phyloP scores from a whole-genome alignment of 2,329 filamentous ascomycete species.

The Furcasterigmium sp. region DNA sequence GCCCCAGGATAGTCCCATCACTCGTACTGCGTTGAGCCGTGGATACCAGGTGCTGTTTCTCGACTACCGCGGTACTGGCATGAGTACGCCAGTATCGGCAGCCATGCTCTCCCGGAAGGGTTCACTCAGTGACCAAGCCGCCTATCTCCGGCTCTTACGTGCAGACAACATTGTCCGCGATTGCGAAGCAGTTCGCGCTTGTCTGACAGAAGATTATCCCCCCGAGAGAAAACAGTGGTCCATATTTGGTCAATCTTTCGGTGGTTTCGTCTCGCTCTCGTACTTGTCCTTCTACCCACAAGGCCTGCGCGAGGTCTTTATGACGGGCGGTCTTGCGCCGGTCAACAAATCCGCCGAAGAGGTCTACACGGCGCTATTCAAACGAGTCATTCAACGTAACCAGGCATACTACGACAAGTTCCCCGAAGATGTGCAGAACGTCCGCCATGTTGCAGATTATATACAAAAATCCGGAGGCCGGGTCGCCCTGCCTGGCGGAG shows the following conservation, averaged over 20 bases:
- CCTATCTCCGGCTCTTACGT: constrained; percentile 78
- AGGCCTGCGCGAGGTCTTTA: constrained; percentile 75
- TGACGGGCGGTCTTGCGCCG: constrained; percentile 79
- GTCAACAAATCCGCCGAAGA: constrained; percentile 66
- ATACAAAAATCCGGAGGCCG: constrained; percentile 53
- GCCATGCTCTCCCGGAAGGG: constrained; percentile 58
- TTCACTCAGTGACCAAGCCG: constrained; percentile 61
- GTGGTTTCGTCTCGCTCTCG: constrained; percentile 78
- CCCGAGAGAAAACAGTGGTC: constrained; percentile 73
- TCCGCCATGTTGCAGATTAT: constrained; percentile 61
- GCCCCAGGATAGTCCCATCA: constrained; percentile 69
- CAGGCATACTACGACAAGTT: constrained; percentile 78
- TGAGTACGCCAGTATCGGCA: constrained; percentile 75
- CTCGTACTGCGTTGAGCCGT: constrained; percentile 65
- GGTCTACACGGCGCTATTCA: constrained; percentile 69
- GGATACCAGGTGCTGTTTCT: constrained; percentile 83
- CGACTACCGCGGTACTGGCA: constrained; percentile 87
- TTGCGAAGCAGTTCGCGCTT: constrained; percentile 77
- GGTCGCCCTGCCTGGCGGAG: constrained; percentile 65
- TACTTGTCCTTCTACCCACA: constrained; percentile 80
- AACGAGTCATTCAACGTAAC: constrained; percentile 67
- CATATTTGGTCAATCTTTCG: constrained; percentile 86
- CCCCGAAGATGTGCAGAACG: constrained; percentile 67
- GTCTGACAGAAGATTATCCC: constrained; percentile 65
- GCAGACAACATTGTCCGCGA: constrained; percentile 89